A percentile compares a stretch with the other conserved stretches of the same genome.
phyloP scores from a whole-genome alignment of 2,329 filamentous ascomycete genomes.

The Pyrenophora seminiperda region DNA sequence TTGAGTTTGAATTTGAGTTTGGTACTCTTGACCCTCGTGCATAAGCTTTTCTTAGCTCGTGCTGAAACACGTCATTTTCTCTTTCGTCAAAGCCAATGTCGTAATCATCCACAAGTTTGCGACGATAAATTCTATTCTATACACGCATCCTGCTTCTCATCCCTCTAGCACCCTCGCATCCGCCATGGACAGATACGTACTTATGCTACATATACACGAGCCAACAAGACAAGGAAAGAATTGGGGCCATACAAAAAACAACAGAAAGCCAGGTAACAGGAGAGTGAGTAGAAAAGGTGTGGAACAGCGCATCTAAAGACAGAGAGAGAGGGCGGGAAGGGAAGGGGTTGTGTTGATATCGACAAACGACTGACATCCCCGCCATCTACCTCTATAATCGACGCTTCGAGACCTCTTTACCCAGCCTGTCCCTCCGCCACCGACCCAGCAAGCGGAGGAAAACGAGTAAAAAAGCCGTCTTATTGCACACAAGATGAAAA shows the following conservation, averaged over 20 bases:
- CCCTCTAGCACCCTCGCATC: slow-evolving; percentile 4
- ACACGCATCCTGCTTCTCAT: slow-evolving; percentile 21
- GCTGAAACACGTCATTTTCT: slow-evolving; percentile 12
- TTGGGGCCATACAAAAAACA: slow-evolving; percentile 23
- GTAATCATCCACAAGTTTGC: too few relatives aligned
- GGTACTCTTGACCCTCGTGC: too few relatives aligned
- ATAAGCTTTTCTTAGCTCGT: not conserved
- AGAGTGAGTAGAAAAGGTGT: slow-evolving; percentile 36
- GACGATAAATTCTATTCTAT: too few relatives aligned
- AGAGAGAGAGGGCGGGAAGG: not conserved
- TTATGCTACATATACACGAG: not conserved
- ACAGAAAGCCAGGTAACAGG: slow-evolving; percentile 14
- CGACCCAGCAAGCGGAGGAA: slow-evolving; percentile 1
- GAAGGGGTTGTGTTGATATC: slow-evolving; percentile 25
- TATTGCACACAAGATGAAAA: slow-evolving; percentile 17
- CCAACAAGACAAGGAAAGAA: slow-evolving; percentile 9
- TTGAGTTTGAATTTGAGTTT: not conserved
- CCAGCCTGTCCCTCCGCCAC: not conserved
- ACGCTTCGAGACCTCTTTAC: not conserved
- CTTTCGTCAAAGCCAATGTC: too few relatives aligned
- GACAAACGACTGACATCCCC: slow-evolving; percentile 17
- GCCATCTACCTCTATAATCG: slow-evolving; percentile 17
- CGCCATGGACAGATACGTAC: slow-evolving; percentile 5
- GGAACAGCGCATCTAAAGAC: slow-evolving; percentile 4
- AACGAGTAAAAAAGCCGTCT: slow-evolving; percentile 1